A percentile compares a stretch with the other conserved stretches of the same genome.
These are phyloP conservation scores for Termitomyces sp. DNA, from an alignment of 768 basidiomycete genomes.

Conservation along the genomic window DNA sequence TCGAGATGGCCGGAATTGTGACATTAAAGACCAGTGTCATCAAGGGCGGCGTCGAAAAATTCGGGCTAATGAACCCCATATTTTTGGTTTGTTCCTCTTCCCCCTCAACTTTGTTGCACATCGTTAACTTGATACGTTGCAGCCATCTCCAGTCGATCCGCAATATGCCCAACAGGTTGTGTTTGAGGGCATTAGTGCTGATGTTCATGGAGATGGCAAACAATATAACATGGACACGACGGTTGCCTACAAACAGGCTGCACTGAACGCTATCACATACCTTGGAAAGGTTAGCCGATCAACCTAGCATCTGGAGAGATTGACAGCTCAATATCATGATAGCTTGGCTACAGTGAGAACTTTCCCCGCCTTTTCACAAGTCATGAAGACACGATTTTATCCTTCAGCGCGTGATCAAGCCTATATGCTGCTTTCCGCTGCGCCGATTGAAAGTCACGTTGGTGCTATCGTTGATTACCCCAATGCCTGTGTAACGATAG, in stretches of 20 bases:
- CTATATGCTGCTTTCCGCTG: conserved; percentile 61
- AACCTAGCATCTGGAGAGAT: not conserved
- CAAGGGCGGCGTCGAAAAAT: conserved; percentile 69
- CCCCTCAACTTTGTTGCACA: not conserved
- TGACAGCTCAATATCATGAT: not conserved
- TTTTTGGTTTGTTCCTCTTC: conserved; percentile 46
- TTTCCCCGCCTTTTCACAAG: not conserved
- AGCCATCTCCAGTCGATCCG: conserved; percentile 75
- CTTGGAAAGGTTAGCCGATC: conserved; percentile 47
- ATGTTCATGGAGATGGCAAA: conserved; percentile 65
- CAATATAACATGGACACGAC: conserved; percentile 80
- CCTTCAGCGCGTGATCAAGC: conserved; percentile 66
- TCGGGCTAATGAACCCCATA: conserved; percentile 68
- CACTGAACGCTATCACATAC: conserved; percentile 70
- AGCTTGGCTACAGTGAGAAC: conserved; percentile 67
- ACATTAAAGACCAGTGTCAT: conserved; percentile 69
- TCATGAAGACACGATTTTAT: not conserved
- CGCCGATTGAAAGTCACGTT: conserved; percentile 58
- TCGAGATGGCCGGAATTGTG: conserved; percentile 75
- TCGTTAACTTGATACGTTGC: not conserved
- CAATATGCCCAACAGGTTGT: conserved; percentile 66
- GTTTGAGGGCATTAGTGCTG: conserved; percentile 72
- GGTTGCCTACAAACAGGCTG: conserved; percentile 77
- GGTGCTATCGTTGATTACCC: conserved; percentile 69
- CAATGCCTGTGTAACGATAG: conserved; percentile 73